Base-by-base conservation (phyloP, 75 land plant genomes). In the Isoetes taiwanensis region DNA sequence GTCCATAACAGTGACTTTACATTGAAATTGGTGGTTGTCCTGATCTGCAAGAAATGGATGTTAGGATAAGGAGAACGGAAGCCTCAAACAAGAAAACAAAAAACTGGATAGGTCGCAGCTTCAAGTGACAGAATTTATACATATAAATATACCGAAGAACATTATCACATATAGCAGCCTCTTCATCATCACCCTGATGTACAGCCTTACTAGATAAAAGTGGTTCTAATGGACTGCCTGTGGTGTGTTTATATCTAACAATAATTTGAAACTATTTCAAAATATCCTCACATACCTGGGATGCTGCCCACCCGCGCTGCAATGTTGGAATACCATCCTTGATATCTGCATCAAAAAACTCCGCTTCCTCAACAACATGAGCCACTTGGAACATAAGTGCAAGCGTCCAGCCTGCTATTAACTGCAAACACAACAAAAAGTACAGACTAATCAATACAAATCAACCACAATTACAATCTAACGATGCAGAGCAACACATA, bases 321-420 rank as follows among this genome's bases (percentile, higher is more conserved):
- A 75, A 64, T 48, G 55, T 75, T 16, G 69, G 56, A 28, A 26
- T 43, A 41, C 76, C 77, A 32, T 54, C 39, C 30, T 48, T 54
- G 34, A 25, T 32, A 30, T 75, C 77, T 11, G 53, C 63, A 23
- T 32, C 64, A 20, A 66, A 66, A 31, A 75, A 75, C 16, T 41
- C 77, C 34, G 56, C 77, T 30, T 75, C 64, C 21, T 54, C 69
- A 34, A 75, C 77, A 30, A 75, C 77, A 61, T 75, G 77, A 1
- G 77, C 77, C 6, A 75, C 76, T 61, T 75, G 77, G 40, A 75
- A 75, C 26, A 75, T 32, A 23, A 75, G 60, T 12, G 77, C 77
- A 40, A 75, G 19, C 25, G 40, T 59, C 77, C 77, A 75, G n/a
- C 77, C 77, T 32, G 76, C 53, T 12, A 75, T 53, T 20, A 75